These are phyloP conservation scores for Hanseniaspora gamundiae DNA, from an alignment of 1,139 yeast species.

Conservation along the genomic window DNA sequence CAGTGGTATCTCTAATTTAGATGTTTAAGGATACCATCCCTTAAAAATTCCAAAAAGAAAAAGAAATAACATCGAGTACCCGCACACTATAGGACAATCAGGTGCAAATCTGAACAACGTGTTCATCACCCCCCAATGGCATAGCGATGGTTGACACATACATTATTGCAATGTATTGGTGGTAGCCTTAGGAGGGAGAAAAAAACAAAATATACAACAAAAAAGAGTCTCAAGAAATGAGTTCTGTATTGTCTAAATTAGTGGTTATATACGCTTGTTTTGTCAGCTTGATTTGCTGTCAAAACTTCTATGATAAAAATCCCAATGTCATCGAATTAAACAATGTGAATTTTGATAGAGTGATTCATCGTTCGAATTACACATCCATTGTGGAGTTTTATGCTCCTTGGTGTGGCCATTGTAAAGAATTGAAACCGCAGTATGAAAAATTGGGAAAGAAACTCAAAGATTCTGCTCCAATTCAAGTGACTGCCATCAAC, in stretches of 20 bases:
- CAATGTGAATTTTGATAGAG: constrained; percentile 47
- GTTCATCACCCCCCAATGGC: too few species aligned
- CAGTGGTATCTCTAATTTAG: too few species aligned
- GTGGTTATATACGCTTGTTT: not conserved
- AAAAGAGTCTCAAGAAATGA: not conserved
- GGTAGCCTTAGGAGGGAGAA: too few species aligned
- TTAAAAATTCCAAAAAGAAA: not conserved
- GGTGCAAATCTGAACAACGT: too few species aligned
- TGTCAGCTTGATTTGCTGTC: constrained; percentile 9
- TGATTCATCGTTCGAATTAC: constrained; percentile 56
- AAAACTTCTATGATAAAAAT: constrained; percentile 32
- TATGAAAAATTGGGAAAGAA: constrained; percentile 52
- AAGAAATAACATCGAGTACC: not conserved
- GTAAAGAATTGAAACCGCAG: constrained; percentile 45
- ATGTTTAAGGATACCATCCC: not conserved
- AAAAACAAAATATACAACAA: too few species aligned
- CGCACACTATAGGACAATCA: too few species aligned
- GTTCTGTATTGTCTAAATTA: not conserved
- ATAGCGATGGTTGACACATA: too few species aligned
- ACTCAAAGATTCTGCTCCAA: constrained; percentile 36
- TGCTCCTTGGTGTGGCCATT: constrained; percentile 96
- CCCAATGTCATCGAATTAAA: constrained; percentile 46
- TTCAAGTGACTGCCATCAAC: constrained; percentile 73
- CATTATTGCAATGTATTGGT: too few species aligned
- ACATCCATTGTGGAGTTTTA: constrained; percentile 82